phyloP scores from a whole-genome alignment of 2,329 filamentous ascomycete genomes.

The Pseudocercospora ulei region DNA sequence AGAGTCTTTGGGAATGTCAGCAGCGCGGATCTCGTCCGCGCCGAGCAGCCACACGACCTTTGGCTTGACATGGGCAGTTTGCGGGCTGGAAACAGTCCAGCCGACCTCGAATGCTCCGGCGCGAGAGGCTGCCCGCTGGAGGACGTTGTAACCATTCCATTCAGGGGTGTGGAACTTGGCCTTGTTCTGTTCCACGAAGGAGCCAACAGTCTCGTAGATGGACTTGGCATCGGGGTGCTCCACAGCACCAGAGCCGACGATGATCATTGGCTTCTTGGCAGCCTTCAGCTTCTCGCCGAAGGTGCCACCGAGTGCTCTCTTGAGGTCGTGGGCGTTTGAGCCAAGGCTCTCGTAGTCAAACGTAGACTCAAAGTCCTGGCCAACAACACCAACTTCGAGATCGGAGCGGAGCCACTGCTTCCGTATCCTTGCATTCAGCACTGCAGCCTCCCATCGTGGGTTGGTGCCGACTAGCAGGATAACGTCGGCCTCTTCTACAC shows the following conservation, averaged over 20 bases:
- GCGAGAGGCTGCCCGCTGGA: slow-evolving; percentile 86
- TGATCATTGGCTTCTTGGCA: slow-evolving; percentile 91
- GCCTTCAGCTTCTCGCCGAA: slow-evolving; percentile 87
- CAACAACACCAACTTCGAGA: slow-evolving; percentile 82
- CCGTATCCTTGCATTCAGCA: slow-evolving; percentile 89
- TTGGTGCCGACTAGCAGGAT: slow-evolving; percentile 93
- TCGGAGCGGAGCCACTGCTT: slow-evolving; percentile 97
- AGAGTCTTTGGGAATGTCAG: slow-evolving; percentile 86
- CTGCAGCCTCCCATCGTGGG: slow-evolving; percentile 86
- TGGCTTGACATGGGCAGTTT: slow-evolving; percentile 71
- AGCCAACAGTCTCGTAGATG: slow-evolving; percentile 81
- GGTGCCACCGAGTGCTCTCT: slow-evolving; percentile 70
- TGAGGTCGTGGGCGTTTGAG: slow-evolving; percentile 64
- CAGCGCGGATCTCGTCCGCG: slow-evolving; percentile 77
- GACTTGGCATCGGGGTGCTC: slow-evolving; percentile 87
- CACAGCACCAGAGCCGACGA: slow-evolving; percentile 82
- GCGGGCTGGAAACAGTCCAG: slow-evolving; percentile 74
- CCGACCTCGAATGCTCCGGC: slow-evolving; percentile 92
- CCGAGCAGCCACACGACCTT: slow-evolving; percentile 97
- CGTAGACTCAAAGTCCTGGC: slow-evolving; percentile 82
- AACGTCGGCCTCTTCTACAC: slow-evolving; percentile 84
- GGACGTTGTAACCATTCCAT: slow-evolving; percentile 96
- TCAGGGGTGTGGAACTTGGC: slow-evolving; percentile 76
- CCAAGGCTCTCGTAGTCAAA: slow-evolving; percentile 94
- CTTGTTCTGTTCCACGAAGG: slow-evolving; percentile 88